phyloP scores from a whole-genome alignment of 768 basidiomycete genomes.

The Phanerodontia chrysosporium region DNA sequence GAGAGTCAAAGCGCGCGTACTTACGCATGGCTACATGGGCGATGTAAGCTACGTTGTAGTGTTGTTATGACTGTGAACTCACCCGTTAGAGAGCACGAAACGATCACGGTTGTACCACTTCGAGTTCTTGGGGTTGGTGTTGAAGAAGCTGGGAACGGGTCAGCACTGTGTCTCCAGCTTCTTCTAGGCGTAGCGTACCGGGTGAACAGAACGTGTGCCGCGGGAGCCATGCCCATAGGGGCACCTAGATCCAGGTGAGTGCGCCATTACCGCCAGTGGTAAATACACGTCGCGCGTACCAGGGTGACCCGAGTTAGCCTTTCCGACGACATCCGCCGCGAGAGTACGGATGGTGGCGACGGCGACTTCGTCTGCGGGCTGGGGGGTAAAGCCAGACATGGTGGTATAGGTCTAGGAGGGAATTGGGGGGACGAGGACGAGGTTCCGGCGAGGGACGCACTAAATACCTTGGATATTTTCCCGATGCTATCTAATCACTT shows the following conservation, averaged over 20 bases:
- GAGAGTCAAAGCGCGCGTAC: slow-evolving; percentile 24
- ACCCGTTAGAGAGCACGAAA: slow-evolving; percentile 96
- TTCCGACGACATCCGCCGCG: slow-evolving; percentile 71
- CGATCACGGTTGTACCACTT: slow-evolving; percentile 97
- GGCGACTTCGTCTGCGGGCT: slow-evolving; percentile 48
- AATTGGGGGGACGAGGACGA: slow-evolving; percentile 13
- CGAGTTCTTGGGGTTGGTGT: slow-evolving; percentile 82
- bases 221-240: slow-evolving; percentile 91
- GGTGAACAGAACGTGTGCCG: slow-evolving; percentile 75
- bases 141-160: slow-evolving; percentile 61
- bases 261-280: background rate
- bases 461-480: slow-evolving; percentile 17
- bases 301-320: slow-evolving; percentile 93
- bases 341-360: slow-evolving; percentile 75
- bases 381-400: slow-evolving; percentile 38
- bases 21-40: slow-evolving; percentile 63
- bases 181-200: slow-evolving; percentile 38
- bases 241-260: slow-evolving; percentile 52
- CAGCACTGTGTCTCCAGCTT: slow-evolving; percentile 13
- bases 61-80: slow-evolving; percentile 26
- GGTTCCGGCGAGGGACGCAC: background rate
- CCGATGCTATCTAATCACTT: slow-evolving; percentile 15
- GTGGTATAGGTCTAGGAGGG: slow-evolving; percentile 14
- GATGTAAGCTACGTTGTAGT: slow-evolving; percentile 10
- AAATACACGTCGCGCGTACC: slow-evolving; percentile 36